Base-by-base conservation (phyloP, 2,329 filamentous ascomycete genomes). In the Colletotrichum cordylinicola region DNA sequence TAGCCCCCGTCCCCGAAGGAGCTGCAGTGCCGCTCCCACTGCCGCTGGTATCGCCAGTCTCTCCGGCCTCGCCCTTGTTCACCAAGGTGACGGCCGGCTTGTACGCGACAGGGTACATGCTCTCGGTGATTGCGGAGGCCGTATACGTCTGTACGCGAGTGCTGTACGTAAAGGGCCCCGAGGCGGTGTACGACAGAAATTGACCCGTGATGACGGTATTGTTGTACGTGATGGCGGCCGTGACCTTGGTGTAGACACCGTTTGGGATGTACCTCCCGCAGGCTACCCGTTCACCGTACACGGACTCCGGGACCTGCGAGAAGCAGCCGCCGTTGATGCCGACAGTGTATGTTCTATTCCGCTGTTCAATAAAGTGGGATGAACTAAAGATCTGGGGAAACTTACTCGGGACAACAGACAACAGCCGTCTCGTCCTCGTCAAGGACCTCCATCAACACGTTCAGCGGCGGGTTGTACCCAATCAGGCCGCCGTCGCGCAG, bases 381-480 rank as follows among this genome's bases (percentile, higher is more conserved):
- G 56, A n/a, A 4, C 9, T 21, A 4, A 12, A 8, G 24, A 61
- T 13, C 21, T 5, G 13, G 18, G 9, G 6, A 9, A 9, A 71
- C 69, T 35, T 21, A 73, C 69, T 12, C 10, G 15, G 73, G 69
- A 60, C 69, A 75, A 21, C 69, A 75, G 0, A 75, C 39, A 15
- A 75, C 10, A 0, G 69, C 73, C 4, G 33, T 72, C 70, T 75
- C 69, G 0, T 43, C 56, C 0, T 55, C 16, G 4, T 73, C 73
- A 12, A 75, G 64, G 1, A 15, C 62, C 55, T 72, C 69, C 31
- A 62, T 62, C 27, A 75, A n/a, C 13, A 75, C 16, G 27, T 73
- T 75, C n/a, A 73, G 18, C 8, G 55, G 21, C 7, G 64, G 73
- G 21, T 75, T 73, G 24, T 39, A 55, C 8, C 37, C 18, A 4